Conservation (phyloP, 2,329 filamentous ascomycete species). For the Colletotrichum plurivorum region DNA sequence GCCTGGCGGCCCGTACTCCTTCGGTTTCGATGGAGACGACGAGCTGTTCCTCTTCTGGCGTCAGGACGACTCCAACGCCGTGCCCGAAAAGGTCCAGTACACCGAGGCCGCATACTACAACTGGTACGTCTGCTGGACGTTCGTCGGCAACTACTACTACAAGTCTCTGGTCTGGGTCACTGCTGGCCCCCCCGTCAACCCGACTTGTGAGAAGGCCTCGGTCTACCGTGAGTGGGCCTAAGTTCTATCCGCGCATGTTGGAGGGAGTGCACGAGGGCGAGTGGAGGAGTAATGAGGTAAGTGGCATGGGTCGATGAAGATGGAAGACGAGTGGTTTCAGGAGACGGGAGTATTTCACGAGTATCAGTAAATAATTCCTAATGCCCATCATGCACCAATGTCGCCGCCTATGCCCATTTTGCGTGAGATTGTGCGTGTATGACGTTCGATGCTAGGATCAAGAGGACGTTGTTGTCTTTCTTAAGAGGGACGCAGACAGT, state of each 20-base stretch:
- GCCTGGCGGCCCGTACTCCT: slow-evolving; percentile 5
- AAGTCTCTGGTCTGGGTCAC: slow-evolving; percentile 37
- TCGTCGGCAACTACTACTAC: slow-evolving; percentile 40
- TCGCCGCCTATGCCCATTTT: not conserved
- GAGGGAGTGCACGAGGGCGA: not conserved
- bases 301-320: not conserved
- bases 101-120: slow-evolving; percentile 22
- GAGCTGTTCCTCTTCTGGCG: slow-evolving; percentile 22
- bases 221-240: slow-evolving; percentile 22
- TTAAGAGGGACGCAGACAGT: too few species aligned
- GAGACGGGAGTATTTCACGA: not conserved
- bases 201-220: slow-evolving; percentile 26
- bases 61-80: slow-evolving; percentile 35
- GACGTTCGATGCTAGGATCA: not conserved
- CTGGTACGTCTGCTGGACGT: slow-evolving; percentile 38
- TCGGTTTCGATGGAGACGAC: slow-evolving; percentile 34
- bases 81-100: not conserved
- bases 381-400: not conserved
- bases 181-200: slow-evolving; percentile 27
- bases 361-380: slow-evolving; percentile 12
- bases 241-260: not conserved
- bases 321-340: not conserved
- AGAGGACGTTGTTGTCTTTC: too few species aligned
- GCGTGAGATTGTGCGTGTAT: not conserved
- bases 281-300: not conserved